Evolutionary conservation across 768 basidiomycete species (phyloP).

Genomic region (Obba rivulosa): DNA sequence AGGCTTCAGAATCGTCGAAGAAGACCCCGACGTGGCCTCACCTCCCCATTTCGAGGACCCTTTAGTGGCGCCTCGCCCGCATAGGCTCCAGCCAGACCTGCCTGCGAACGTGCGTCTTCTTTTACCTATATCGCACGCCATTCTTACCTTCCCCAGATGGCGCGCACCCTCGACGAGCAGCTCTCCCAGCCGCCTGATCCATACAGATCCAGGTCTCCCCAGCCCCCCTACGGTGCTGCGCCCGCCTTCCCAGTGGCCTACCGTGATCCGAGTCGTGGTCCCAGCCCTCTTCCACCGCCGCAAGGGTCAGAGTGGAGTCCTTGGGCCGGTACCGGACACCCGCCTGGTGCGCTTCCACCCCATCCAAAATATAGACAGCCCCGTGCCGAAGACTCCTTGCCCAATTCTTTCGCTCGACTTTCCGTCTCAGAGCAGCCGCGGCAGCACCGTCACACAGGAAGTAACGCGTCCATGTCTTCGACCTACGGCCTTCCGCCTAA

Average conservation of each 20-base stretch:
- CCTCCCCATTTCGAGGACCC: slow-evolving; percentile 50
- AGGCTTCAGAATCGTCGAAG: slow-evolving; percentile 25
- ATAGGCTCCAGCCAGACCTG: slow-evolving; percentile 53
- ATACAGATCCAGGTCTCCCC: slow-evolving; percentile 8
- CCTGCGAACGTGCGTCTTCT: slow-evolving; percentile 53
- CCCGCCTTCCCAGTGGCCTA: slow-evolving; percentile 7
- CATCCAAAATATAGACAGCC: slow-evolving; percentile 4
- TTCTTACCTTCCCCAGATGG: slow-evolving; percentile 45
- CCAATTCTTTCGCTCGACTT: slow-evolving; percentile 3
- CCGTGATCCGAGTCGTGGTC: slow-evolving; percentile 12
- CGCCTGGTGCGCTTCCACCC: slow-evolving; percentile 7
- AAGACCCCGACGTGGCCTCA: slow-evolving; percentile 17
- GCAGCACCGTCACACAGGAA: slow-evolving; percentile 12
- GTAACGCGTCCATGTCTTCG: slow-evolving; percentile 17
- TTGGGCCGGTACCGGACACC: slow-evolving; percentile 23
- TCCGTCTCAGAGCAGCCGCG: slow-evolving; percentile 14
- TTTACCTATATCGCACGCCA: slow-evolving; percentile 10
- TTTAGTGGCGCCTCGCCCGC: slow-evolving; percentile 61
- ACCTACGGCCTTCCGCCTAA: slow-evolving; percentile 8
- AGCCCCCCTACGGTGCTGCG: slow-evolving; percentile 12
- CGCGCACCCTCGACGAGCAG: slow-evolving; percentile 53
- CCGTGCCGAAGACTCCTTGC: slow-evolving; percentile 12
- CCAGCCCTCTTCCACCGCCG: slow-evolving; percentile 19
- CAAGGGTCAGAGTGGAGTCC: slow-evolving; percentile 21
- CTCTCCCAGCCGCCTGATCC: slow-evolving; percentile 19